Base-by-base conservation (phyloP, 257 asterid genomes). In the Mentha longifolia region DNA sequence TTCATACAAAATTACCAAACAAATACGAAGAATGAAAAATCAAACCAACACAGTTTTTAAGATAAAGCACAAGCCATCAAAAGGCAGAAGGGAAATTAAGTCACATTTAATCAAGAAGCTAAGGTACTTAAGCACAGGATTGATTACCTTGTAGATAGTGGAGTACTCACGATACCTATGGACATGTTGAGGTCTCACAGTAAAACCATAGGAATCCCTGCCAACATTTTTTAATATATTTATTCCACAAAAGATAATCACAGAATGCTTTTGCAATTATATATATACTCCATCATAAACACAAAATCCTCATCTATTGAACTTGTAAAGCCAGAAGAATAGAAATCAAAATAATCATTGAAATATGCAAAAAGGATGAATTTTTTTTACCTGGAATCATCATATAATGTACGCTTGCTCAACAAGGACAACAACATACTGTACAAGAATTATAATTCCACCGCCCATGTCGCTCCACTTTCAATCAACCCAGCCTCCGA, bases 121-220 rank as follows among this genome's bases (percentile, higher is more conserved):
- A n/a, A n/a, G 33, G 52, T 41, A 6, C 3, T 42, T 8, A 52
- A 35, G 39, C 39, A 35, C 8, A 6, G 39, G 19, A 75, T 80
- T 82, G 19, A 75, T 80, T 82, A 91, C 99, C 96, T 82, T 88
- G 82, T 94, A 91, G 60, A 94, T 94, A 73, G 65, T 66, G 52
- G 92, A 85, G 70, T 94, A 86, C 79, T 91, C 95, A 57, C 88
- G 84, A 79, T 77, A 94, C 77, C 84, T 81, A 72, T 89, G 90
- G 73, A 78, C 81, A 81, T 89, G 91, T 67, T 91, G 97, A 79
- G 99, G 97, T 80, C 97, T 94, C 89, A 94, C 96, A 74, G 92
- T 85, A 86, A 94, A 94, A 63, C 99, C 99, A 84, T 91, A 91
- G 16, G 99, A 78, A 85, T 91, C 99, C 97, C 99, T 94, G 91